Evolutionary conservation across 75 land plant genomes (phyloP), one percentile per base, ranked within the genome.

Genomic region (Larix kaempferi): DNA sequence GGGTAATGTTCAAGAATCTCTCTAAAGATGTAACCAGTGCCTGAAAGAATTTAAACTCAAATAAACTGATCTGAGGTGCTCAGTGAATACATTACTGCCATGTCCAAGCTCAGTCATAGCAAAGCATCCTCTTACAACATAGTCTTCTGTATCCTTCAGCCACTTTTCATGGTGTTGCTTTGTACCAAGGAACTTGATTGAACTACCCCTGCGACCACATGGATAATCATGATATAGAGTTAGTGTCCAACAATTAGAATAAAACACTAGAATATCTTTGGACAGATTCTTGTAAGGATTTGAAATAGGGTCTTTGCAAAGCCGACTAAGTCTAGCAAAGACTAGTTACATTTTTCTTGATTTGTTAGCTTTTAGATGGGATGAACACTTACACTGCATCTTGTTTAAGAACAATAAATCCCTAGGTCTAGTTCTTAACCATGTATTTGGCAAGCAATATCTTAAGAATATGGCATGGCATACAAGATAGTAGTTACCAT

Each of bases 21-120:
- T 77, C 78, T 23, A 19, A 56, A 26, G 37, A 74, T 74, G 29
- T 17, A 15, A 26, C 33, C 58, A 25, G 21, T 74, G 25, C 25
- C 17, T 14, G 23, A 74, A 8, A 52, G 27, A 37, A 17, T 12
- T 73, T 73, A 41, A 73, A 17, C 44, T 27, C 1, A 2, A 84
- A 62, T 58, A 76, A 75, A 4, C 4, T 76, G 22, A 60, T 39
- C 35, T 16, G 35, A 73, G 33, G 21, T 12, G 27, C 39, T 74
- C 75, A 79, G 54, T 10, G 54, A 94, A 59, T 90, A 96, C 97
- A 89, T 96, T 96, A 73, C 97, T 96, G 23, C 99, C 99, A 84
- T 96, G 95, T 17, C 99, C 99, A 84, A 96, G 83, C 79, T 96
- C 99, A 60, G 99, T 86, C 99, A 96, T 94, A 39, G 99, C 90